These are phyloP conservation scores for Hanseniaspora pseudoguilliermondii DNA, from an alignment of 805 yeast species.

Conservation along the genomic window DNA sequence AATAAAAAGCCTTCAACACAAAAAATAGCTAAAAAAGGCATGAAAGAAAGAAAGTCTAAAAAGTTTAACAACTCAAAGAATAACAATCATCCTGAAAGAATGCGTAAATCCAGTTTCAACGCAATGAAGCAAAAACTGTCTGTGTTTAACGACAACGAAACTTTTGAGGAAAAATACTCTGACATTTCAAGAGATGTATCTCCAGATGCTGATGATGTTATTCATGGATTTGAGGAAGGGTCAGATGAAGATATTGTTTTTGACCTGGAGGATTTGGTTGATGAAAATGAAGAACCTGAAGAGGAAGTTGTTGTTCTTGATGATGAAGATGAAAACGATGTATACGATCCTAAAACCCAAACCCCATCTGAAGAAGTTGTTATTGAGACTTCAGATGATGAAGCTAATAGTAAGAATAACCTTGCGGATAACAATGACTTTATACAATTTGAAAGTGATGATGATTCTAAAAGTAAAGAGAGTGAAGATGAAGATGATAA, in stretches of 20 bases:
- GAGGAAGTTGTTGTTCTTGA: background rate
- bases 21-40: constrained; percentile 1
- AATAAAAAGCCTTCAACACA: background rate
- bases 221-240: constrained; percentile 6
- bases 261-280: constrained; percentile 14
- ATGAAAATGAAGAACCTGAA: constrained; percentile 2
- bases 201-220: constrained; percentile 12
- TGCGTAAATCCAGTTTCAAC: constrained; percentile 27
- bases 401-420: constrained; percentile 18
- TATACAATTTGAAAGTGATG: constrained; percentile 30
- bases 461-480: constrained; percentile 17
- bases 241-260: constrained; percentile 22
- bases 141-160: constrained; percentile 21
- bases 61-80: background rate
- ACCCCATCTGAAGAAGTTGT: constrained; percentile 10
- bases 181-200: constrained; percentile 16
- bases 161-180: constrained; percentile 23
- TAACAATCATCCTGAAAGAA: constrained; percentile 16
- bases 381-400: constrained; percentile 10
- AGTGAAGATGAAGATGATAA: constrained; percentile 14
- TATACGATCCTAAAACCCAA: constrained; percentile 19
- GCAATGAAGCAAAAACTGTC: constrained; percentile 22
- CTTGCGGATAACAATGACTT: constrained; percentile 32
- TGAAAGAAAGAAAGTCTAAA: constrained; percentile 9
- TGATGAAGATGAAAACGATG: constrained; percentile 18